Conservation (phyloP, 331 rosid species). For the Quercus phellos region DNA sequence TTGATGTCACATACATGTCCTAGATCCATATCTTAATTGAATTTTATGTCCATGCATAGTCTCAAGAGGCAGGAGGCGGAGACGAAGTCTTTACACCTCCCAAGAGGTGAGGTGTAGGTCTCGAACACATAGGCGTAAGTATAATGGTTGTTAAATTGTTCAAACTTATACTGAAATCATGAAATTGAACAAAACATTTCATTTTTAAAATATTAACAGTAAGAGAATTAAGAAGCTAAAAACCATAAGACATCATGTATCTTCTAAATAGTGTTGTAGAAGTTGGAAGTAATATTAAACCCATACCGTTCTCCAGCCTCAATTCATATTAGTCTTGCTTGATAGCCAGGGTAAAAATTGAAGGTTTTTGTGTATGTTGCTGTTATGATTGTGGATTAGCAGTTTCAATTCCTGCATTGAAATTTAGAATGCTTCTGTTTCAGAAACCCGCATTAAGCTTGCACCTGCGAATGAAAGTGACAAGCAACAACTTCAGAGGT, state of each 20-base stretch:
- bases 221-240: background rate
- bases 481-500: conserved; percentile 72
- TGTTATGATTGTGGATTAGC: background rate
- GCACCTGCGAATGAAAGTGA: conserved; percentile 74
- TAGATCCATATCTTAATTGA: conserved; percentile 23
- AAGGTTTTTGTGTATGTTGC: conserved; percentile 2
- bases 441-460: conserved; percentile 81
- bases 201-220: background rate
- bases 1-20: conserved; percentile 8
- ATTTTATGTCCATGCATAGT: conserved; percentile 32
- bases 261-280: background rate
- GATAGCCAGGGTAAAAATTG: conserved; percentile 13
- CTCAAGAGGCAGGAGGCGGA: conserved; percentile 40
- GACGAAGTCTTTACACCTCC: conserved; percentile 21
- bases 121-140: conserved; percentile 39
- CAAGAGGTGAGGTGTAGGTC: conserved; percentile 17
- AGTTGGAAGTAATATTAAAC: background rate
- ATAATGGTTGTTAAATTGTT: conserved; percentile 7
- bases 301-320: conserved; percentile 21
- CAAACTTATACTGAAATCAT: background rate
- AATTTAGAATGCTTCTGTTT: conserved; percentile 19
- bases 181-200: background rate
- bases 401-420: conserved; percentile 7
- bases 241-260: background rate
- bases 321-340: background rate